A percentile compares a stretch with the other conserved stretches of the same genome.
Conservation (phyloP, 257 asterid genomes). For the Nicotiana sylvestris region DNA sequence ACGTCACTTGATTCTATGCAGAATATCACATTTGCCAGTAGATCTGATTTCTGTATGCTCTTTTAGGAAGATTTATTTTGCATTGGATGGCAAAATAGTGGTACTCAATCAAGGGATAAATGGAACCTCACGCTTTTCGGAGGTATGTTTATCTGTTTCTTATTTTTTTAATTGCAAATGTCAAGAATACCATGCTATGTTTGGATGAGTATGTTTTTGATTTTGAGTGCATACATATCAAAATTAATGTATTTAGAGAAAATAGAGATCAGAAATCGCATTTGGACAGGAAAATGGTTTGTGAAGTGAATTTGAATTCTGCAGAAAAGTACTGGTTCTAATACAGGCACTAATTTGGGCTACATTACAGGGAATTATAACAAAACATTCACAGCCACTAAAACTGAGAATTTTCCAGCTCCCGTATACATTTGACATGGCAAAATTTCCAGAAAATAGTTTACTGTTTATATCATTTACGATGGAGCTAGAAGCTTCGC, state of each 20-base stretch:
- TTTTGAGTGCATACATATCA: neutral
- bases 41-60: constrained; percentile 9
- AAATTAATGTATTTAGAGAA: neutral
- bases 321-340: neutral
- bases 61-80: constrained; percentile 83
- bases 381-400: neutral
- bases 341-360: neutral
- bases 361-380: neutral
- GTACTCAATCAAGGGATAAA: constrained; percentile 57
- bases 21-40: neutral
- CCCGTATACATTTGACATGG: neutral
- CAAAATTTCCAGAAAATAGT: neutral
- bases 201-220: neutral
- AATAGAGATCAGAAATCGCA: neutral
- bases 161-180: neutral
- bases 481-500: neutral
- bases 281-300: neutral
- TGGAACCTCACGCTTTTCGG: constrained; percentile 77
- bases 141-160: constrained; percentile 41
- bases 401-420: neutral
- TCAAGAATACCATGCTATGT: neutral
- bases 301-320: neutral
- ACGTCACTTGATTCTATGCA: neutral
- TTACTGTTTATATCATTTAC: neutral
- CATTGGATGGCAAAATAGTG: constrained; percentile 97